Evolutionary conservation across 176 grass and related monocot species (phyloP), one percentile per base, ranked within the genome.

Genomic region (Puya raimondii): DNA sequence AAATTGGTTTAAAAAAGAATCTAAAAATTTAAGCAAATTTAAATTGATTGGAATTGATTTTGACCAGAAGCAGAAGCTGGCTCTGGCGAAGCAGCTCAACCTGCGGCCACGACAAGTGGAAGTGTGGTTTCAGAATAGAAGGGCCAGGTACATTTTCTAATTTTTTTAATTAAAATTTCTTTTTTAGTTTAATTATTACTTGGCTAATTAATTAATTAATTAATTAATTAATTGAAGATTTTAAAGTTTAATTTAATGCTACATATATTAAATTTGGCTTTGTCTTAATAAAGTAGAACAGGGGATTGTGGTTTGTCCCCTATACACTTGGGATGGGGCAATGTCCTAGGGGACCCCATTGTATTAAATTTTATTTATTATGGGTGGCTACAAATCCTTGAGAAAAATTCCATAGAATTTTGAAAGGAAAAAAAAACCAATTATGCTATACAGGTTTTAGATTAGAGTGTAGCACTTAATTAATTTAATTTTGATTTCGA

Each of bases 81-180:
- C 84, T 52, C 80, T 96, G 70, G 91, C 91, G 54, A 96, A 81
- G 70, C 82, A 88, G 76, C 87, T 96, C 63, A 85, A 88, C 50
- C 87, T 96, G 50, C 81, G 82, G 66, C 91, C 91, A 33, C 87
- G 91, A 12, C 91, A 96, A 59, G 91, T 96, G 67, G 91, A 96
- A 82, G 91, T 96, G n/a, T 96, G 91, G 91, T 96, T 96, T 64
- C 91, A 96, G 87, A 96, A 96, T 74, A 88, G 91, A 69, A 75
- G 91, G 53, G 91, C 91, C 57, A 87, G 91, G 91, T 96, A 71
- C 50, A 57, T 49, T 12, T 69, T 17, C 17, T n/a, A 20, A 10
- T 13, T 69, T 47, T 48, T 49, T 69, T n/a, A n/a, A n/a, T 48
- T n/a, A 16, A 12, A 25, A 18, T 22, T 18, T 70, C 15, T 23